Evolutionary conservation across 805 yeast species (phyloP).

Genomic region (Lachancea nothofagi): DNA sequence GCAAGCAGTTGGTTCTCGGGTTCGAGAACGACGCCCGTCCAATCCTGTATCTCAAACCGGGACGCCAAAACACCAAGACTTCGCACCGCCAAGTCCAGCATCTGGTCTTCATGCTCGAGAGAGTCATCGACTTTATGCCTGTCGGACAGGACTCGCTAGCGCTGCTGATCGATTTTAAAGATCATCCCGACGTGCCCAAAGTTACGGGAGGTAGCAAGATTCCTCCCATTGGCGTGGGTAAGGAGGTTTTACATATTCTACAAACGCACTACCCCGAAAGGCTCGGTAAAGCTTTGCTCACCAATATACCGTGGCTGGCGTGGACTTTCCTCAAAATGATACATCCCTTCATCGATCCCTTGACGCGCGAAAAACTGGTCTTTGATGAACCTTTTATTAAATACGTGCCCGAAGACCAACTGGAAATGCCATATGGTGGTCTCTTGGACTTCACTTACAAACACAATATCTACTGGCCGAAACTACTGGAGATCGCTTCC

Average conservation of each 20-base stretch:
- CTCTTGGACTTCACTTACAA: conserved; percentile 74
- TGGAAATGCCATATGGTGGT: conserved; percentile 85
- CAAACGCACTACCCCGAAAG: conserved; percentile 98
- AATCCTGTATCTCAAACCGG: conserved; percentile 86
- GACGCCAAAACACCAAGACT: conserved; percentile 91
- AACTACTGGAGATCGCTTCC: conserved; percentile 54
- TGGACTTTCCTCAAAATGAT: conserved; percentile 89
- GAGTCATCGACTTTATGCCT: conserved; percentile 93
- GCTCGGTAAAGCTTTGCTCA: conserved; percentile 83
- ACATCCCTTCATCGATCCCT: conserved; percentile 93
- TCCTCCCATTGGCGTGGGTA: conserved; percentile 85
- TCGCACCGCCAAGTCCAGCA: conserved; percentile 93
- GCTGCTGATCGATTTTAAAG: conserved; percentile 84
- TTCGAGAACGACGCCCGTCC: conserved; percentile 88
- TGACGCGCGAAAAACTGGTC: conserved; percentile 88
- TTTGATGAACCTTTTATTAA: conserved; percentile 83
- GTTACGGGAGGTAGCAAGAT: conserved; percentile 56
- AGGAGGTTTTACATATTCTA: conserved; percentile 85
- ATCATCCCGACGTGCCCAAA: conserved; percentile 52
- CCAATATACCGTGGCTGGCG: conserved; percentile 91
- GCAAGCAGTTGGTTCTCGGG: conserved; percentile 88
- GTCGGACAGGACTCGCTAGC: conserved; percentile 94
- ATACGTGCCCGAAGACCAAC: conserved; percentile 74
- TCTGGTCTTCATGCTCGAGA: conserved; percentile 85
- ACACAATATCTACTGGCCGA: conserved; percentile 77